A percentile compares a stretch with the other conserved stretches of the same genome.
Conservation (phyloP, 352 stramenopile genomes). For the Pythium pyrilobum region DNA sequence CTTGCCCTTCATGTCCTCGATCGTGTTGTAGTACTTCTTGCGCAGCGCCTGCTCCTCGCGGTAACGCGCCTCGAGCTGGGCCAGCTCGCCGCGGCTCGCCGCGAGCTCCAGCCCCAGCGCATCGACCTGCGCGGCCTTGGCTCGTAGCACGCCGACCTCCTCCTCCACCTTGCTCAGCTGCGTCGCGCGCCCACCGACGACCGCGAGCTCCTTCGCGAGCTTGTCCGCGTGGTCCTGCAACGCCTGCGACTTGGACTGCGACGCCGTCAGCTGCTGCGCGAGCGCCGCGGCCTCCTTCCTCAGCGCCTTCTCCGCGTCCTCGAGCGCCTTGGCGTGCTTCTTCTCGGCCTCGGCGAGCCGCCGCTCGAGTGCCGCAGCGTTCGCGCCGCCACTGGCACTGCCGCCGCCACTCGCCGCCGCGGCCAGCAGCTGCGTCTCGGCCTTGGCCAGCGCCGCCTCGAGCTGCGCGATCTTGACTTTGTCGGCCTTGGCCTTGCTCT, state of each 20-base stretch:
- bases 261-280: slow-evolving; percentile 39
- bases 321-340: slow-evolving; percentile 64
- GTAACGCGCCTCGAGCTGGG: slow-evolving; percentile 72
- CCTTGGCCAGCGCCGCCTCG: slow-evolving; percentile 52
- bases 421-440: slow-evolving; percentile 28
- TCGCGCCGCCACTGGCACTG: slow-evolving; percentile 13
- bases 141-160: slow-evolving; percentile 46
- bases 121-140: slow-evolving; percentile 44
- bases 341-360: slow-evolving; percentile 72
- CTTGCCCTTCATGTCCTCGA: slow-evolving; percentile 96
- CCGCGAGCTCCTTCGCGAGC: slow-evolving; percentile 41
- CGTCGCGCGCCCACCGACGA: slow-evolving; percentile 38
- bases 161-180: slow-evolving; percentile 56
- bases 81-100: slow-evolving; percentile 24
- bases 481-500: slow-evolving; percentile 62
- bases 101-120: slow-evolving; percentile 44
- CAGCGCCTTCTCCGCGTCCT: slow-evolving; percentile 55
- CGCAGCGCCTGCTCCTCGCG: slow-evolving; percentile 85
- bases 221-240: slow-evolving; percentile 47
- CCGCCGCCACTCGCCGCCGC: slow-evolving; percentile 1
- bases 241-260: slow-evolving; percentile 33
- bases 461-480: slow-evolving; percentile 74
- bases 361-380: slow-evolving; percentile 34
- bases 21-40: slow-evolving; percentile 96
- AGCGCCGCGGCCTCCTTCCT: slow-evolving; percentile 46